Evolutionary conservation across 768 basidiomycete genomes (phyloP).

Genomic region (Termitomyces sp.): DNA sequence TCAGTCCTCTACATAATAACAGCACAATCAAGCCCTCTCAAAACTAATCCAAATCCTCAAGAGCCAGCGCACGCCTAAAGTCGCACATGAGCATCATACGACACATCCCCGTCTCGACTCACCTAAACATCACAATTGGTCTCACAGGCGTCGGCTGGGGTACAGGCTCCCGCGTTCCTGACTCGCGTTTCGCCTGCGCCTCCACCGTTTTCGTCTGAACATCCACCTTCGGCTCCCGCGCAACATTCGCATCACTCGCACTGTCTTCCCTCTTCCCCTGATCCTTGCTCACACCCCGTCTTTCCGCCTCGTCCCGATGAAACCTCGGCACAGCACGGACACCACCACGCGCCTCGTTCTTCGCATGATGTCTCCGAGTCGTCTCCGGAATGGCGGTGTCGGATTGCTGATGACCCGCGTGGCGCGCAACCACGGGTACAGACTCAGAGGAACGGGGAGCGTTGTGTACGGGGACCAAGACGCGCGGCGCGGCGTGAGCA

Average conservation of each 20-base stretch:
- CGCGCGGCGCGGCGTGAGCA: neutral
- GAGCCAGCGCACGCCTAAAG: neutral
- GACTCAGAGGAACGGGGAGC: neutral
- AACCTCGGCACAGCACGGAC: constrained; percentile 2
- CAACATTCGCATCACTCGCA: neutral
- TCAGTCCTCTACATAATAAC: neutral
- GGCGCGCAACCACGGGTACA: neutral
- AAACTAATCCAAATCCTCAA: neutral
- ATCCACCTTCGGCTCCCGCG: neutral
- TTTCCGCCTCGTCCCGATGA: constrained; percentile 1
- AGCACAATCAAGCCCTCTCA: neutral
- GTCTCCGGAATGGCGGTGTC: neutral
- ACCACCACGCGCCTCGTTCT: constrained; percentile 3
- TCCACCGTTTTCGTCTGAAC: neutral
- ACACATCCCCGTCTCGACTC: neutral
- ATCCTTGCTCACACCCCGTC: neutral
- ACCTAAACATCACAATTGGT: neutral
- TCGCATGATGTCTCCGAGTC: constrained; percentile 3
- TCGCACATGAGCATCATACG: neutral
- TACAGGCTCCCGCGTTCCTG: neutral
- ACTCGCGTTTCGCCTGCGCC: neutral
- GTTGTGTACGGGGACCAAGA: neutral
- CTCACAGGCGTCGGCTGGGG: neutral
- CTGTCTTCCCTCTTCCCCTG: neutral
- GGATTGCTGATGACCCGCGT: neutral